Evolutionary conservation across 352 stramenopile genomes (phyloP), one percentile per base, ranked within the genome.

Genomic region (Globisporangium orthogonon): DNA sequence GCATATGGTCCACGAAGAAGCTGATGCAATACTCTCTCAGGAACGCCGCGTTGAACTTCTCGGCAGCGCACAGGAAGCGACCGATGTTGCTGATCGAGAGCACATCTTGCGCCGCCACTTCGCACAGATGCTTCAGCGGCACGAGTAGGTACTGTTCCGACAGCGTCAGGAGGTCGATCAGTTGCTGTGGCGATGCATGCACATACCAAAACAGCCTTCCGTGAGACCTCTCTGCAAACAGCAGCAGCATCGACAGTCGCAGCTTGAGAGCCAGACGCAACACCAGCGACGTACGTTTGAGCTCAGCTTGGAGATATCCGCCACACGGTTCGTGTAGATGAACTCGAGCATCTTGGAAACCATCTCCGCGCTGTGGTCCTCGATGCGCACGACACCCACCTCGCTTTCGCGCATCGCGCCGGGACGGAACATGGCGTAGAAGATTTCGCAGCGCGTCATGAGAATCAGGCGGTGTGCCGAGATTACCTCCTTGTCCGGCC

Each of bases 261-360:
- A 17, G 3, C 35, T 14, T 11, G 35, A 14, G 35, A 41, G 18
- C 23, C 23, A 45, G 10, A 10, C 9, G 10, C 23, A 6, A 29
- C 28, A 17, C 28, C 30, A 17, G 14, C 14, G 43, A 76, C 77
- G 43, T 70, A 93, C 85, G 40, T 79, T 79, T 1, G 81, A 87
- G 46, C 70, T 84, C 39, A 92, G 71, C 58, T 89, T 89, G 54
- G 48, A 48, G 49, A 97, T 69, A 55, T 95, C 87, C 15, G 78
- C 67, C 7, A 97, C 81, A 11, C 78, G 73, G 65, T 97, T 96
- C 3, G 89, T 96, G 67, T 97, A 97, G 51, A 97, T 92, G 60
- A 93, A 97, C 73, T 97, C 89, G 46, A 97, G 78, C 80, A 97
- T 95, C 73, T 94, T 93, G 49, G 73, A 71, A 43, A 97, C 83